Base-by-base conservation (phyloP, 1,284 basidiomycete genomes). In the Filobasidium uniguttulatum region DNA sequence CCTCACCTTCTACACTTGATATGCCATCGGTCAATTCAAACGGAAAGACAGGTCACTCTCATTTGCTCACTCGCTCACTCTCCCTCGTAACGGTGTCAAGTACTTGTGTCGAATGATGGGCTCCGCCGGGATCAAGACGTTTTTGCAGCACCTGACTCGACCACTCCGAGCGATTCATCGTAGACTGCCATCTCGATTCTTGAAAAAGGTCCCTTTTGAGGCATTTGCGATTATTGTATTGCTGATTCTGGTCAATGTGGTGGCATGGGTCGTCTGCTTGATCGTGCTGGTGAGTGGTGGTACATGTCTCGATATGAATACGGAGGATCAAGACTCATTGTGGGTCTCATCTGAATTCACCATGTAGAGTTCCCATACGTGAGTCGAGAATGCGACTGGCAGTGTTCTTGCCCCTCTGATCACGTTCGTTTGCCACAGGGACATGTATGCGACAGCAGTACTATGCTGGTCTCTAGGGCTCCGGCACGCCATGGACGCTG, bases 401-500 rank as follows among this genome's bases (percentile, higher is more conserved):
- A 22, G 29, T 10, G 40, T 17, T 43, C 10, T 25, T 43, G n/a
- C n/a, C n/a, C n/a, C n/a, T 15, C 34, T 44, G 6, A 30, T 19
- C 31, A 41, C 10, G 22, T 29, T 36, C 36, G 15, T 3, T 22
- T 38, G 14, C 26, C 29, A 23, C 33, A 53, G 51, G 10, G 33
- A 30, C 14, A 31, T 53, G 36, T 22, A 48, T 22, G 25, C 51
- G 5, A 53, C 51, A 1, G 51, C 51, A 19, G 51, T 46, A 6
- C 51, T 53, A 14, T 41, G 46, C 5, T 53, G 47, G 38, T 48
- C 51, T 14, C 35, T 53, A 12, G 51, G 51, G 1, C 43, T 53
- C 2, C 40, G 51, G 34, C 51, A 53, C 45, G 51, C 51, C 15
- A 19, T 53, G 20, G 51, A 53, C 28, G 51, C 51, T 7, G 51